Conservation (phyloP, 495 filamentous ascomycete genomes). For the Daldinia decipiens region DNA sequence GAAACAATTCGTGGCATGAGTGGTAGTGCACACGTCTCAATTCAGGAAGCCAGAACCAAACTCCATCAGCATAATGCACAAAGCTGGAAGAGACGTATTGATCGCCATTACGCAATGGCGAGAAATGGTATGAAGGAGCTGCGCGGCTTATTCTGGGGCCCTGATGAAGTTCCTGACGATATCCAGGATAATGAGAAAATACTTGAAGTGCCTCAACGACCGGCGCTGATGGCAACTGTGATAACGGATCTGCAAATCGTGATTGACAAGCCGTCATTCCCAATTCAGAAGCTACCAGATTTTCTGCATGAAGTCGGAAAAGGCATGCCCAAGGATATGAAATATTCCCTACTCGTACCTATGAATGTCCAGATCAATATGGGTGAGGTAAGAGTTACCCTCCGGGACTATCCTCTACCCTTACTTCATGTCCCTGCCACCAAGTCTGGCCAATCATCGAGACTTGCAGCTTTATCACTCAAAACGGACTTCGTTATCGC, state of each 20-base stretch:
- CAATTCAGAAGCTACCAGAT: constrained; percentile 77
- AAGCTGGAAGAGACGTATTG: constrained; percentile 93
- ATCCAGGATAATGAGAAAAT: constrained; percentile 85
- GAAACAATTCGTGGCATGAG: constrained; percentile 76
- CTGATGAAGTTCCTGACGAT: constrained; percentile 82
- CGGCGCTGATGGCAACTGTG: constrained; percentile 80
- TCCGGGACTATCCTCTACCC: constrained; percentile 94
- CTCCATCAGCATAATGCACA: constrained; percentile 84
- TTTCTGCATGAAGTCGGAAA: constrained; percentile 92
- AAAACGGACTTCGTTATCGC: constrained; percentile 95
- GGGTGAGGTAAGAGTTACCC: constrained; percentile 84
- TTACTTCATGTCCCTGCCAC: constrained; percentile 89
- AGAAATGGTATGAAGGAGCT: constrained; percentile 80
- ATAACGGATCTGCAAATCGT: constrained; percentile 87
- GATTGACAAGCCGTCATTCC: constrained; percentile 94
- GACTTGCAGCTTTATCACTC: constrained; percentile 82
- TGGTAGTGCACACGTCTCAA: constrained; percentile 72
- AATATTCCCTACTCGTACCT: constrained; percentile 88
- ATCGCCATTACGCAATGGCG: constrained; percentile 74
- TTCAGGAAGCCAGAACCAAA: constrained; percentile 76
- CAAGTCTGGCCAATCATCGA: constrained; percentile 78
- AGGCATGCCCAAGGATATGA: constrained; percentile 90
- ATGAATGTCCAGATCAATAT: constrained; percentile 90
- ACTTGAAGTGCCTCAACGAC: constrained; percentile 85
- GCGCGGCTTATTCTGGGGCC: constrained; percentile 81